phyloP scores from a whole-genome alignment of 176 grass and related monocot genomes.

The Carex kokanica region DNA sequence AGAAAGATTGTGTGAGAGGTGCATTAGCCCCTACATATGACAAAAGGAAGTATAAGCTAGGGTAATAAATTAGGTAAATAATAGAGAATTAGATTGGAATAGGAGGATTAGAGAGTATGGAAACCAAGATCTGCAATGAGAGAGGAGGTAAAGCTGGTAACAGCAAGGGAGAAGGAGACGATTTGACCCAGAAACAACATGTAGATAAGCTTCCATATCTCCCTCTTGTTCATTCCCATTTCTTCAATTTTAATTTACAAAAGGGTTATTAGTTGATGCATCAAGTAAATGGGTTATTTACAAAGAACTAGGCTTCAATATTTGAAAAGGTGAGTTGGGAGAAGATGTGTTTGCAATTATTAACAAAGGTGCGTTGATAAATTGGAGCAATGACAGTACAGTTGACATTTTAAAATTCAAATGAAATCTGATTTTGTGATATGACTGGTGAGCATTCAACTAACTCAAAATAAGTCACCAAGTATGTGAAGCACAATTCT shows the following conservation, averaged over 20 bases:
- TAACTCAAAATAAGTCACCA: background rate
- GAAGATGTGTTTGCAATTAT: background rate
- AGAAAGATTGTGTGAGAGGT: constrained; percentile 77
- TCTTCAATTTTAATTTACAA: background rate
- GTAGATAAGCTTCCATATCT: constrained; percentile 42
- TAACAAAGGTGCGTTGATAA: background rate
- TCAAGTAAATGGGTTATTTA: background rate
- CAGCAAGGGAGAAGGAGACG: constrained; percentile 63
- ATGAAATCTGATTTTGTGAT: background rate
- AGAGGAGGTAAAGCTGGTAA: constrained; percentile 62
- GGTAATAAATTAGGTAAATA: background rate
- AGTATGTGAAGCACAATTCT: background rate
- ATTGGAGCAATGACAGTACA: background rate
- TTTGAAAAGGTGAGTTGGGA: background rate
- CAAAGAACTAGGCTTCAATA: background rate
- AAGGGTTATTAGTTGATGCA: background rate
- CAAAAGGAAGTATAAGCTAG: background rate
- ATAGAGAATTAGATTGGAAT: background rate
- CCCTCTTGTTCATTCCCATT: constrained; percentile 32
- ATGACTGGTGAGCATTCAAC: background rate
- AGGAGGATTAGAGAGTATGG: background rate
- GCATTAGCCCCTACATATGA: constrained; percentile 50
- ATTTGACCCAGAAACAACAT: constrained; percentile 70
- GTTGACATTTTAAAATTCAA: background rate
- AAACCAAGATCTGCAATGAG: constrained; percentile 68